A percentile compares a stretch with the other conserved stretches of the same genome.
Conservation (phyloP, 257 asterid species). For the Petunia secreta region DNA sequence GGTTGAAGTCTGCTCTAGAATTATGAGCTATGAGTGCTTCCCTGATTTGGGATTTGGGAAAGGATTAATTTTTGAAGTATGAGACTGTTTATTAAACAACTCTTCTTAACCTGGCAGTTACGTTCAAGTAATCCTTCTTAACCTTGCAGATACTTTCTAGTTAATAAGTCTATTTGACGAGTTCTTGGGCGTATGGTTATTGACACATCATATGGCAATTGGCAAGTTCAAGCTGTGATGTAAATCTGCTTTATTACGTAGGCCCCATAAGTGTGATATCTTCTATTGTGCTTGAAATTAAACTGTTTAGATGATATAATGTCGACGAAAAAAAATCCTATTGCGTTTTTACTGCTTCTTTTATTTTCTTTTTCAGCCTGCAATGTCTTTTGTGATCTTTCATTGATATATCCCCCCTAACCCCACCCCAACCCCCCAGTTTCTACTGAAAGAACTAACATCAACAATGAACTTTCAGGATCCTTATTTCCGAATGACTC, state of each 20-base stretch:
- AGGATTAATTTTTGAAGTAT: too few relatives aligned
- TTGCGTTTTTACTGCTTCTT: background rate
- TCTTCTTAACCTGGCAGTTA: too few relatives aligned
- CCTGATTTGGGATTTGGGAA: too few relatives aligned
- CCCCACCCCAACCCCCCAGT: too few relatives aligned
- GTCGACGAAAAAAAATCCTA: background rate
- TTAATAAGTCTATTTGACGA: background rate
- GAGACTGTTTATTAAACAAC: too few relatives aligned
- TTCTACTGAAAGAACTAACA: constrained; percentile 19
- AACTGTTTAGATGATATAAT: background rate
- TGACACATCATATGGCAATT: background rate
- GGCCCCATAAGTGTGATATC: background rate
- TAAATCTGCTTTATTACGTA: background rate
- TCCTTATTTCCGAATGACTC: constrained; percentile 98
- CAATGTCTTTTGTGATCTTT: background rate
- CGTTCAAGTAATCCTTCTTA: background rate
- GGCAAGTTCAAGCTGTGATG: background rate
- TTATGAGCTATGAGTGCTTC: too few relatives aligned
- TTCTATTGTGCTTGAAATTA: background rate
- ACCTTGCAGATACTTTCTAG: background rate
- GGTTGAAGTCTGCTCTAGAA: too few relatives aligned
- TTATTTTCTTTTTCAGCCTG: background rate
- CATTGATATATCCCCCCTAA: background rate
- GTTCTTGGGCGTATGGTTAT: background rate
- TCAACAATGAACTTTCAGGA: constrained; percentile 52